A percentile compares a stretch with the other conserved stretches of the same genome.
These are phyloP conservation scores for Populus pruinosa DNA, from an alignment of 345 rosid species.

Conservation along the genomic window DNA sequence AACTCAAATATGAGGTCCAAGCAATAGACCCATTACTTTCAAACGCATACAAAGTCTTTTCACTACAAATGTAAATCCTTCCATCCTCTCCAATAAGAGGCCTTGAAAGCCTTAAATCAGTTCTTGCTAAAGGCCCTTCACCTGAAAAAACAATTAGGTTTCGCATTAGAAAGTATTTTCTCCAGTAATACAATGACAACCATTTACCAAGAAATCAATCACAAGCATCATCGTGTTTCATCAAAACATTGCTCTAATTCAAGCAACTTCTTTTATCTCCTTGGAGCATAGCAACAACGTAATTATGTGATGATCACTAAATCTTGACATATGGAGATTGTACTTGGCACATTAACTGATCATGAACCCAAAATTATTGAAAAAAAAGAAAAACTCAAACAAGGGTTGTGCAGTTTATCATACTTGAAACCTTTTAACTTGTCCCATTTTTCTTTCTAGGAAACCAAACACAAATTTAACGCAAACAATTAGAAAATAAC, in stretches of 20 bases:
- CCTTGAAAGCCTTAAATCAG: constrained; percentile 50
- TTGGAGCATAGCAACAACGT: too few relatives aligned
- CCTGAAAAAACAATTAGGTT: constrained; percentile 19
- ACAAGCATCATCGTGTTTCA: background rate
- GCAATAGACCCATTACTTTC: constrained; percentile 70
- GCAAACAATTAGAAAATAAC: background rate
- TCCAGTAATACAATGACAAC: background rate
- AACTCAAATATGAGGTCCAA: constrained; percentile 65
- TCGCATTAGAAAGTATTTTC: background rate
- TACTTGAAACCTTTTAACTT: background rate
- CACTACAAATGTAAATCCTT: constrained; percentile 64
- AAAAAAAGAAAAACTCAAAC: background rate
- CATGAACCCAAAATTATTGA: too few relatives aligned
- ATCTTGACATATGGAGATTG: too few relatives aligned
- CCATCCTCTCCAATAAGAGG: constrained; percentile 65
- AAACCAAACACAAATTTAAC: background rate
- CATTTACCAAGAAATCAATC: too few relatives aligned
- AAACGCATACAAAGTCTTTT: constrained; percentile 57
- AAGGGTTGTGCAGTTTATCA: background rate
- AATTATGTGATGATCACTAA: too few relatives aligned
- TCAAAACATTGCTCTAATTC: too few relatives aligned
- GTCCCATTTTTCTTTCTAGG: background rate
- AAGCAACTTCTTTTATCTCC: too few relatives aligned
- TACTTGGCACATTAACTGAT: too few relatives aligned
- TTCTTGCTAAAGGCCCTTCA: constrained; percentile 18